Evolutionary conservation across 2,329 filamentous ascomycete species (phyloP).

Genomic region (Penicillium hesseltinei): DNA sequence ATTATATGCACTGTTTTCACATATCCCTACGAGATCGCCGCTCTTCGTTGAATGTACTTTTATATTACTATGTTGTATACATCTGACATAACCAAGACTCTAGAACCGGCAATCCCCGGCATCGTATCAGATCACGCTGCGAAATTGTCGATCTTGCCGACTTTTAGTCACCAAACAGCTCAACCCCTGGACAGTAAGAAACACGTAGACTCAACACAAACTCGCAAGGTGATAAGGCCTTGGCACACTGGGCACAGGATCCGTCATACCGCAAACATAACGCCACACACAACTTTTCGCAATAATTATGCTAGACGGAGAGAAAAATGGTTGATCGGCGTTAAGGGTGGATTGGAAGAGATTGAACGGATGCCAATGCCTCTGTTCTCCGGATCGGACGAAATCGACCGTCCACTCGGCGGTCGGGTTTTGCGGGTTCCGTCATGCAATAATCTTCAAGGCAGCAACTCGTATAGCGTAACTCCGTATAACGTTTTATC

Average conservation of each 20-base stretch:
- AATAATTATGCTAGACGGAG: neutral
- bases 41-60: conserved; percentile 50
- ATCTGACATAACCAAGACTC: neutral
- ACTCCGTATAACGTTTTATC: neutral
- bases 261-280: neutral
- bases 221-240: neutral
- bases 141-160: conserved; percentile 10
- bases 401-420: conserved; percentile 13
- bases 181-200: neutral
- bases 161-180: neutral
- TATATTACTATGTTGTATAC: conserved; percentile 17
- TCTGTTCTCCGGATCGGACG: conserved; percentile 7
- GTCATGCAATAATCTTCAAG: conserved; percentile 16
- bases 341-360: neutral
- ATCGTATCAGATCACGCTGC: neutral
- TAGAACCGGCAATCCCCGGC: neutral
- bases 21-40: conserved; percentile 60
- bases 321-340: neutral
- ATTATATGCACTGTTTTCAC: conserved; percentile 58
- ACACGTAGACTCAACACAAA: neutral
- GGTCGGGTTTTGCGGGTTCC: conserved; percentile 22
- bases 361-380: neutral
- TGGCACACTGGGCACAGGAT: neutral
- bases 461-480: neutral
- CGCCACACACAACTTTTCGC: neutral